Conservation (phyloP, 23 red algal genomes). For the Gracilaria gracilis region DNA sequence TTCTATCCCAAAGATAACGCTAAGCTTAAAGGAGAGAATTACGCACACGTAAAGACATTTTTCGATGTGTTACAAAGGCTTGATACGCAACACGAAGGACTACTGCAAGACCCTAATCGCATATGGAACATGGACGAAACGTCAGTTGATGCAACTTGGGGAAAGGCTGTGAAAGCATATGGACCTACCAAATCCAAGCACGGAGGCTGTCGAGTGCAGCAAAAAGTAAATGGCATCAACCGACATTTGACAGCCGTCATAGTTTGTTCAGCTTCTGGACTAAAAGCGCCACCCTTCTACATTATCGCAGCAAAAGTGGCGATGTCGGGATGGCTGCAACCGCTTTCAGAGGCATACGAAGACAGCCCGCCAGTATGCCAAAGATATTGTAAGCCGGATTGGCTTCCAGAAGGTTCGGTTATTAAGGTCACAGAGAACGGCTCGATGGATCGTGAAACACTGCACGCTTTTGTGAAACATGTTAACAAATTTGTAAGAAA, state of each 20-base stretch:
- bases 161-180: constrained; percentile 7
- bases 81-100: background rate
- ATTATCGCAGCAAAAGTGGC: constrained; percentile 21
- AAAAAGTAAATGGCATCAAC: too few species aligned
- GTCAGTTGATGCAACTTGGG: constrained; percentile 12
- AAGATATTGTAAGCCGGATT: background rate
- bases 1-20: constrained; percentile 15
- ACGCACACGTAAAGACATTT: constrained; percentile 33
- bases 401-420: constrained; percentile 21
- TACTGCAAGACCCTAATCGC: constrained; percentile 3
- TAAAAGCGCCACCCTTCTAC: constrained; percentile 42
- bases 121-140: background rate
- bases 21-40: constrained; percentile 9
- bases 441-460: constrained; percentile 22
- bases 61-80: constrained; percentile 24
- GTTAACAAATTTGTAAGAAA: background rate
- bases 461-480: constrained; percentile 20
- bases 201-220: background rate
- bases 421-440: constrained; percentile 37
- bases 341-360: background rate
- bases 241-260: background rate
- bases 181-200: background rate
- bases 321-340: background rate
- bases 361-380: background rate
- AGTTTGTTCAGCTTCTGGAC: constrained; percentile 9